Evolutionary conservation across 2,329 filamentous ascomycete species (phyloP).

Genomic region (Apiospora rasikravindrae): DNA sequence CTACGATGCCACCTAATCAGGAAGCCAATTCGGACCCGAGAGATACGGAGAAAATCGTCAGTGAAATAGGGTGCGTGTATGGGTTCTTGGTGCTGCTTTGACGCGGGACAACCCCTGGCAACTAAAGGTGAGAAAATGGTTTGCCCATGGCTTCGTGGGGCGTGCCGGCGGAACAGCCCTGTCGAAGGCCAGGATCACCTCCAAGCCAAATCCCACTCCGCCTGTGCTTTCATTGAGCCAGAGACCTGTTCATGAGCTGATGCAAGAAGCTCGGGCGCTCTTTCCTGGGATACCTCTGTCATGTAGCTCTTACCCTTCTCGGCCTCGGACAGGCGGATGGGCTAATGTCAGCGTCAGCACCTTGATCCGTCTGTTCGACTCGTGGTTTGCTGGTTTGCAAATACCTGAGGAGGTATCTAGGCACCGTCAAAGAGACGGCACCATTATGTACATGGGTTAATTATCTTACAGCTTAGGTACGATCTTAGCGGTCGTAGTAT

Average conservation of each 20-base stretch:
- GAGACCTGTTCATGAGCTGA: neutral
- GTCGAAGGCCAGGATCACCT: neutral
- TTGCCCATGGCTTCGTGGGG: neutral
- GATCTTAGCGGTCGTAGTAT: neutral
- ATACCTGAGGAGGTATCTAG: neutral
- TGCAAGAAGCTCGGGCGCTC: neutral
- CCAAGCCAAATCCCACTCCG: neutral
- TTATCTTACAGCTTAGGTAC: neutral
- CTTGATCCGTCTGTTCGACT: neutral
- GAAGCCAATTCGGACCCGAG: neutral
- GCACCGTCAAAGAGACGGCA: neutral
- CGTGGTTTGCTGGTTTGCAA: neutral
- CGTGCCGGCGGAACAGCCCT: neutral
- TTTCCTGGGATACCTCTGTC: neutral
- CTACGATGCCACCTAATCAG: neutral
- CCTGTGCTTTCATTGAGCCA: neutral
- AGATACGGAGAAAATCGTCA: neutral
- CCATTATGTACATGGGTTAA: no score
- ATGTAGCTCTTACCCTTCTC: neutral
- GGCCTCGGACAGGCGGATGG: neutral
- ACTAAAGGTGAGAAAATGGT: neutral
- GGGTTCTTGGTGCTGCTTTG: neutral
- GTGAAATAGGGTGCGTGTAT: neutral
- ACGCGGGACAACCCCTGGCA: neutral
- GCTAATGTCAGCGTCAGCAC: constrained; percentile 9